Conservation (phyloP, 768 basidiomycete species). For the Termitomyces sp. region DNA sequence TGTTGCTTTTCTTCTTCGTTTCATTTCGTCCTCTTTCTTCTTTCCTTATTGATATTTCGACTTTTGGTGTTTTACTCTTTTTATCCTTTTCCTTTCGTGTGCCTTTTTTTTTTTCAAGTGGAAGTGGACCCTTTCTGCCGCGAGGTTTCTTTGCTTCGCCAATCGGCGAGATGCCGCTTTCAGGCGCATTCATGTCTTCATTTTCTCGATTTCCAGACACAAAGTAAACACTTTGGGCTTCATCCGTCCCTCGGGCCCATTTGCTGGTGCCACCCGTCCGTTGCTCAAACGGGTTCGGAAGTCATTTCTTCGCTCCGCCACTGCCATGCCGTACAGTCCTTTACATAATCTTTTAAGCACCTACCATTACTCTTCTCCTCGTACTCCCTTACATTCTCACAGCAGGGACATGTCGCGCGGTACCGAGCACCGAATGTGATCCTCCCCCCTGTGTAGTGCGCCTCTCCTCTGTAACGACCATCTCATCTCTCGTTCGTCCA, state of each 20-base stretch:
- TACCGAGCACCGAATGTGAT: not conserved
- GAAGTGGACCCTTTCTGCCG: too few species aligned
- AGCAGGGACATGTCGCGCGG: conserved; percentile 1
- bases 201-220: too few species aligned
- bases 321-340: not conserved
- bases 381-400: not conserved
- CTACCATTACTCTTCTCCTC: not conserved
- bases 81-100: too few species aligned
- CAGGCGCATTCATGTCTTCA: too few species aligned
- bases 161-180: too few species aligned
- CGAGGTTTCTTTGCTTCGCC: too few species aligned
- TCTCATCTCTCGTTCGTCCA: not conserved
- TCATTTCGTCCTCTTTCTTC: not conserved
- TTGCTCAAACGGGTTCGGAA: not conserved
- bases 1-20: not conserved
- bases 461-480: not conserved
- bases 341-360: not conserved
- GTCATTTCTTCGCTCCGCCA: not conserved
- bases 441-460: not conserved
- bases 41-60: not conserved
- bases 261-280: not conserved
- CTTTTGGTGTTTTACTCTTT: not conserved
- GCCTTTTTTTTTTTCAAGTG: too few species aligned
- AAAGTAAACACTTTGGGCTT: too few species aligned
- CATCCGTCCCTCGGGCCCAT: not conserved